phyloP scores from a whole-genome alignment of 345 rosid genomes.

The Linum lewisii region DNA sequence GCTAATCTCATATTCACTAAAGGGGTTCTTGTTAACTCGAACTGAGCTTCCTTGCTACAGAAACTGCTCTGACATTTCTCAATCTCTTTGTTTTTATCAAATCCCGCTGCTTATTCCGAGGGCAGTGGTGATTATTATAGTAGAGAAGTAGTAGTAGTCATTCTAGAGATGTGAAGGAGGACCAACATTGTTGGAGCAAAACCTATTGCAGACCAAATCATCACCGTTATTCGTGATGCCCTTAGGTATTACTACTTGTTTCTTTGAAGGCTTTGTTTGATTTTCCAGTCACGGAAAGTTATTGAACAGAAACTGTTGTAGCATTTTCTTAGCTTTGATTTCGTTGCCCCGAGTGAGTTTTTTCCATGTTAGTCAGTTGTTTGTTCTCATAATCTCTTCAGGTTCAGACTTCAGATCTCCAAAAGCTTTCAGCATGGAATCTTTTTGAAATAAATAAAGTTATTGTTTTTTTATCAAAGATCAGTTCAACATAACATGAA shows the following conservation, averaged over 20 bases:
- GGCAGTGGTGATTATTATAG: background rate
- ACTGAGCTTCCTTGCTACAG: slow-evolving; percentile 78
- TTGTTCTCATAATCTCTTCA: too few relatives aligned
- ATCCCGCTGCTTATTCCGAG: slow-evolving; percentile 3
- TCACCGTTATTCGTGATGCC: slow-evolving; percentile 77
- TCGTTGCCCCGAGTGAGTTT: slow-evolving; percentile 63
- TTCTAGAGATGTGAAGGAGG: background rate
- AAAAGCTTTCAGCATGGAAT: too few relatives aligned
- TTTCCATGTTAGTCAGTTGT: slow-evolving; percentile 36
- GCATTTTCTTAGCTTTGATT: slow-evolving; percentile 48
- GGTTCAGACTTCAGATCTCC: too few relatives aligned
- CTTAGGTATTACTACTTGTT: slow-evolving; percentile 34
- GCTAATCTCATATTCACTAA: slow-evolving; percentile 59
- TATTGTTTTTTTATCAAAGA: too few relatives aligned
- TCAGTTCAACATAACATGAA: too few relatives aligned
- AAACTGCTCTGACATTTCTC: slow-evolving; percentile 51
- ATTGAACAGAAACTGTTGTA: too few relatives aligned
- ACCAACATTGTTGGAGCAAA: slow-evolving; percentile 52
- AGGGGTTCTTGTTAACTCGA: slow-evolving; percentile 87
- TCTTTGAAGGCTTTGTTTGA: background rate
- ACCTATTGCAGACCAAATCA: slow-evolving; percentile 56
- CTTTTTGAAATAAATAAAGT: too few relatives aligned
- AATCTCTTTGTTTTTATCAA: slow-evolving; percentile 46
- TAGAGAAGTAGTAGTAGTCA: too few relatives aligned
- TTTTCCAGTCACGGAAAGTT: background rate